Conservation (phyloP, 306 rosid genomes). For the Dalbergia cultrata region DNA sequence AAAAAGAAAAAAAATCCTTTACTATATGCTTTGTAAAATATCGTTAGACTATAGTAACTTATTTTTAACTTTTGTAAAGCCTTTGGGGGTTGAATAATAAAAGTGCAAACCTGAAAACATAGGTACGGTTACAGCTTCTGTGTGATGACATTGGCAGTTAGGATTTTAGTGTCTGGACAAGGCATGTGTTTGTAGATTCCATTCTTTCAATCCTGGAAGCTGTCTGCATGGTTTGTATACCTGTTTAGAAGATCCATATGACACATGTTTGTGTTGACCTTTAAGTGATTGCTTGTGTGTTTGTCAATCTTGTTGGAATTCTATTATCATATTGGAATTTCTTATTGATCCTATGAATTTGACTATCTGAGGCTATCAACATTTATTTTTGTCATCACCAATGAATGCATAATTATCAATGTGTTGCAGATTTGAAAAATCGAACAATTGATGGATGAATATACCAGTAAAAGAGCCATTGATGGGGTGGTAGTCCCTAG, state of each 20-base stretch:
- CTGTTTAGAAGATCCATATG: conserved; percentile 18
- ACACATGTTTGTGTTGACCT: background rate
- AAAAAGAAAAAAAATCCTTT: background rate
- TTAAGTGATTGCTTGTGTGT: conserved; percentile 2
- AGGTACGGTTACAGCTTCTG: background rate
- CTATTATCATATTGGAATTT: conserved; percentile 2
- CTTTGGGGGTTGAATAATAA: background rate
- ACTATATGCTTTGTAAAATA: background rate
- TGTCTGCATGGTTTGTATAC: conserved; percentile 11
- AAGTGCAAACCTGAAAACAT: background rate
- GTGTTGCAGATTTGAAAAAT: conserved; percentile 63
- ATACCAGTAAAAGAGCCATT: conserved; percentile 77
- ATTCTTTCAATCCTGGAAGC: conserved; percentile 20
- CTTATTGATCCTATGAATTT: conserved; percentile 7
- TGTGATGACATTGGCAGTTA: background rate
- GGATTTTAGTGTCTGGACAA: background rate
- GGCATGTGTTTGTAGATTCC: conserved; percentile 19
- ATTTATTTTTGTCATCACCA: background rate
- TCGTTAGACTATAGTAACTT: background rate
- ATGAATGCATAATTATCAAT: background rate
- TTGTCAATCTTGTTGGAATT: conserved; percentile 26
- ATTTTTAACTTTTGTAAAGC: background rate
- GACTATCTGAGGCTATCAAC: background rate
- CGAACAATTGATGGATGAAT: conserved; percentile 74
- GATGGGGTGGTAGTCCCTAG: conserved; percentile 71